Conservation (phyloP, 768 basidiomycete genomes). For the Agrocybe pediades region DNA sequence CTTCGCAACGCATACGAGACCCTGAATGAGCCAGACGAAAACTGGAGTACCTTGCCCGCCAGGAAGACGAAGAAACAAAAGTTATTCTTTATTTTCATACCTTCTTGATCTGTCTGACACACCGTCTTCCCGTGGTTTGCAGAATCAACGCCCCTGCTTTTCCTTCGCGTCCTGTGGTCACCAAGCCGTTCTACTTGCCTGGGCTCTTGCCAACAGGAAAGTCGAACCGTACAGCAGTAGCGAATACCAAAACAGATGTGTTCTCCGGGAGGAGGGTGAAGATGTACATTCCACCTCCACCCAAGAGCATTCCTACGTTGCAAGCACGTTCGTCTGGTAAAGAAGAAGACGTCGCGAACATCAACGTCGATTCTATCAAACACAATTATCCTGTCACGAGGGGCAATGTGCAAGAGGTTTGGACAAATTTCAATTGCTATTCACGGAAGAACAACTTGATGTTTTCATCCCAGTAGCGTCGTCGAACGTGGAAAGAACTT, state of each 20-base stretch:
- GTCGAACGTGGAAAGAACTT: conserved; percentile 10
- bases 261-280: conserved; percentile 11
- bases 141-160: background rate
- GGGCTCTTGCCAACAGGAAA: conserved; percentile 12
- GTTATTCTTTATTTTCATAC: conserved; percentile 16
- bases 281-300: conserved; percentile 23
- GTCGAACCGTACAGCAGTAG: background rate
- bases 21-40: conserved; percentile 33
- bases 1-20: conserved; percentile 28
- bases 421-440: background rate
- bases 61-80: conserved; percentile 30
- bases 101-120: background rate
- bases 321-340: background rate
- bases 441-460: background rate
- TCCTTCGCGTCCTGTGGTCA: conserved; percentile 1
- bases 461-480: conserved; percentile 19
- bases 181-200: conserved; percentile 20
- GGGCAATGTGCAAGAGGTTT: conserved; percentile 16
- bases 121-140: background rate
- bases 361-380: conserved; percentile 9
- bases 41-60: conserved; percentile 38
- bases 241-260: background rate
- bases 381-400: conserved; percentile 9
- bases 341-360: background rate
- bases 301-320: background rate